phyloP scores from a whole-genome alignment of 2,329 filamentous ascomycete species.

The Byssothecium circinans region DNA sequence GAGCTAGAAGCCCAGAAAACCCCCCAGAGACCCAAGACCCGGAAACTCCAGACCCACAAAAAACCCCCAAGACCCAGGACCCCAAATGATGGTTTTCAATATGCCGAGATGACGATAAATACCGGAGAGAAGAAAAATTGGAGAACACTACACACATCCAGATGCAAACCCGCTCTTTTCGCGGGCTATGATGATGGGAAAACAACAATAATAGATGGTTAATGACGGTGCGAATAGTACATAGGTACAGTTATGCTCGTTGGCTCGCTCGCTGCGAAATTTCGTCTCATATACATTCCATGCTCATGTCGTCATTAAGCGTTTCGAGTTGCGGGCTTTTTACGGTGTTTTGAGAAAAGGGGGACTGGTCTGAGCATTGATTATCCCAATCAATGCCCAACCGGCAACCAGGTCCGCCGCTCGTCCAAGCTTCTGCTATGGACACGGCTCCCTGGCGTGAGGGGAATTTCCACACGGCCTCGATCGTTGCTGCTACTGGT shows the following conservation, averaged over 20 bases:
- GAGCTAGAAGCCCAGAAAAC: too few relatives aligned
- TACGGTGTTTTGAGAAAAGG: too few relatives aligned
- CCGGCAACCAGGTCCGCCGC: conserved; percentile 57
- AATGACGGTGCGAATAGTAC: background rate
- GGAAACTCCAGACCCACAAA: too few relatives aligned
- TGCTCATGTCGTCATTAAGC: conserved; percentile 33
- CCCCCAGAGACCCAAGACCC: too few relatives aligned
- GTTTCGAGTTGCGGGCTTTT: background rate
- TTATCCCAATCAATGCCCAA: conserved; percentile 34
- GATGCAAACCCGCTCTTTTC: too few relatives aligned
- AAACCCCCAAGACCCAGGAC: too few relatives aligned
- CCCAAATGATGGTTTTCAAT: too few relatives aligned
- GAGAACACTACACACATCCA: too few relatives aligned
- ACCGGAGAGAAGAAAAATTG: too few relatives aligned
- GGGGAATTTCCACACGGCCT: conserved; percentile 57
- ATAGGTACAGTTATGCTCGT: background rate
- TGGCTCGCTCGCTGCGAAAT: background rate
- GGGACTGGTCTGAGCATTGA: background rate
- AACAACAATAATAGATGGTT: too few relatives aligned
- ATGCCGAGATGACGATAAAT: too few relatives aligned
- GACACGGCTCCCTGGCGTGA: conserved; percentile 64
- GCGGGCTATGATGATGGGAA: too few relatives aligned
- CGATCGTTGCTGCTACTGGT: conserved; percentile 40
- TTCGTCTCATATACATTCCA: conserved; percentile 11
- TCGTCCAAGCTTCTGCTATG: conserved; percentile 66